Base-by-base conservation (phyloP, 2,329 filamentous ascomycete genomes). In the Chaetomiaceae sp. region DNA sequence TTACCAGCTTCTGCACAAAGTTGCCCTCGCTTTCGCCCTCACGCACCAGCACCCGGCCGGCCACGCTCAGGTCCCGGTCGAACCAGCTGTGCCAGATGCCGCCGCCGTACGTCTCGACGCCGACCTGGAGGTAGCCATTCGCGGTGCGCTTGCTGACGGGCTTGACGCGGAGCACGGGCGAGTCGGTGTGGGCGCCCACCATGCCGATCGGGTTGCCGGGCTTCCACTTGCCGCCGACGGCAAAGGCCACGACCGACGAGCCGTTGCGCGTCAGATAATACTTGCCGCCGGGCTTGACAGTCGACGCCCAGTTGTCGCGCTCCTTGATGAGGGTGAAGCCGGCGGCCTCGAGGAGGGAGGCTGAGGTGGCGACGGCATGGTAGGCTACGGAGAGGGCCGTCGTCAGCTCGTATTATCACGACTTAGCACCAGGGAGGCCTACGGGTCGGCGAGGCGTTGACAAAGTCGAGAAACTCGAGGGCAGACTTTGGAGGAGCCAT, bases 71-170 rank as follows among this genome's bases (percentile, higher is more conserved):
- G 69, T 99, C 94, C 47, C 94, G 85, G 70, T 99, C 94, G 67
- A 99, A 99, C 94, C 88, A 99, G 43, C 89, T 95, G 72, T 96
- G 91, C 92, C 92, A 97, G 65, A 97, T 85, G 52, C 94, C 94
- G 57, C 94, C 94, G 49, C 94, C 94, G 67, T 99, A 99, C 1
- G 90, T 92, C 77, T 99, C 94, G 47, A 96, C 92, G 49, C 91
- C 94, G 53, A 99, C 85, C 72, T 99, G 94, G 59, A 96, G 73
- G 71, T 94, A 99, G 12, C 92, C 92, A 60, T 88, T 87, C 52
- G 82, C 84, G 65, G 82, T 81, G 74, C 92, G 94, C 74, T 92
- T 96, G 67, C 89, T 95, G 38, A 96, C 86, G 12, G 94, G 94
- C 77, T 99, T 99, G 69, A 99, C 78, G 55, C 92, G 86, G 46